Conservation (phyloP, 371 early-diverging fungal genomes). For the Umbelopsis sp. region DNA sequence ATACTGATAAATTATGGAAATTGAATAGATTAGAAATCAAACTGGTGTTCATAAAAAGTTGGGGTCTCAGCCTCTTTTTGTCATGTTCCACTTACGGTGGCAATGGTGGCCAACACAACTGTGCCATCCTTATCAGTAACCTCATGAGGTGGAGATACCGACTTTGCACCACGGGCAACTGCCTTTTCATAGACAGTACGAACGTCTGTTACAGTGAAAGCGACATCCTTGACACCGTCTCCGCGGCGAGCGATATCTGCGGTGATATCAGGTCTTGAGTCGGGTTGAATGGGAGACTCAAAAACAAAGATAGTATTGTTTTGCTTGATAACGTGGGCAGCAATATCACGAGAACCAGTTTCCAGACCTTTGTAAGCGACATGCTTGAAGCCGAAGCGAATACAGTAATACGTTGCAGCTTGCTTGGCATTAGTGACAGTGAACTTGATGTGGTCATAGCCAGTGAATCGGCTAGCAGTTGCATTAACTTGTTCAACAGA, state of each 20-base stretch:
- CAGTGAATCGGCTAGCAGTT: conserved; percentile 36
- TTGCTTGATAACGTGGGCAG: conserved; percentile 85
- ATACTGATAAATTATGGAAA: conserved; percentile 48
- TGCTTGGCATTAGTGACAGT: conserved; percentile 95
- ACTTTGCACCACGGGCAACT: conserved; percentile 85
- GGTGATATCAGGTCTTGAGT: conserved; percentile 44
- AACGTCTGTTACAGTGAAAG: conserved; percentile 90
- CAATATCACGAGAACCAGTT: conserved; percentile 88
- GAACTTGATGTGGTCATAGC: conserved; percentile 80
- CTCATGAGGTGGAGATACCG: conserved; percentile 83
- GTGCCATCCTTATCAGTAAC: conserved; percentile 84
- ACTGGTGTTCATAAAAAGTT: not conserved
- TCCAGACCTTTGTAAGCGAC: conserved; percentile 95
- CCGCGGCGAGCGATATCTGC: conserved; percentile 25
- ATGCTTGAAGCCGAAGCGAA: conserved; percentile 90
- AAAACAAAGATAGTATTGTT: conserved; percentile 86
- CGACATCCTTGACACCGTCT: conserved; percentile 92
- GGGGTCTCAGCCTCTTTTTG: not conserved
- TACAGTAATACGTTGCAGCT: conserved; percentile 90
- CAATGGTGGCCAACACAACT: conserved; percentile 91
- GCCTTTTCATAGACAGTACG: conserved; percentile 81
- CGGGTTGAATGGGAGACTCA: conserved; percentile 91
- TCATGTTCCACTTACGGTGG: conserved; percentile 60
- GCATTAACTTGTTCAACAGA: conserved; percentile 9
- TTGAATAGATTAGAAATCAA: conserved; percentile 1